Conservation (phyloP, 2,329 filamentous ascomycete species). For the Fusarium camptoceras region DNA sequence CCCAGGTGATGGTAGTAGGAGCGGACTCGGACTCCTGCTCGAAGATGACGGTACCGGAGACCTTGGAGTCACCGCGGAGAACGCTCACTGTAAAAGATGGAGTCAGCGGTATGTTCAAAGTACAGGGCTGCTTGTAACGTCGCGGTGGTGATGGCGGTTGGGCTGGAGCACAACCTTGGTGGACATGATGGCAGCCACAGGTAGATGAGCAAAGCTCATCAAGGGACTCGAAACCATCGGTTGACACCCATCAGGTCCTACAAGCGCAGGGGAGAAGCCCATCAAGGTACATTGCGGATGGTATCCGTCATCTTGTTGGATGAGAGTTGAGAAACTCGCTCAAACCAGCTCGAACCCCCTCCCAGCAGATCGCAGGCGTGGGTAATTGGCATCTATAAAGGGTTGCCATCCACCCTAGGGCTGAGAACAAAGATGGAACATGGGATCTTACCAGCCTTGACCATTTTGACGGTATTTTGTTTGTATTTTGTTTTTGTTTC, state of each 20-base stretch:
- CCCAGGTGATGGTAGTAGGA: slow-evolving; percentile 89
- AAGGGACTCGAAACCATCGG: slow-evolving; percentile 47
- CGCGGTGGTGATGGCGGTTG: neutral
- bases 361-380: slow-evolving; percentile 28
- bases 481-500: slow-evolving; percentile 37
- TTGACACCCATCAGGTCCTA: slow-evolving; percentile 7
- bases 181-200: slow-evolving; percentile 3
- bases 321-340: slow-evolving; percentile 68
- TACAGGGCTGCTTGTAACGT: neutral
- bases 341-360: slow-evolving; percentile 65
- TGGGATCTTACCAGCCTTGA: slow-evolving; percentile 86
- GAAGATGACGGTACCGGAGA: slow-evolving; percentile 93
- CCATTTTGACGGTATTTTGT: slow-evolving; percentile 78
- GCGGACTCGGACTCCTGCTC: slow-evolving; percentile 87
- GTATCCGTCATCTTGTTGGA: slow-evolving; percentile 44
- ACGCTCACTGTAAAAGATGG: slow-evolving; percentile 77
- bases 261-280: slow-evolving; percentile 45
- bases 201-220: slow-evolving; percentile 44
- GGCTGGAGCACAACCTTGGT: slow-evolving; percentile 3
- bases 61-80: slow-evolving; percentile 96
- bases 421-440: slow-evolving; percentile 9
- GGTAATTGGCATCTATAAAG: slow-evolving; percentile 40
- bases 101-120: slow-evolving; percentile 37
- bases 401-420: slow-evolving; percentile 38
- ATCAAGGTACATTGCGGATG: slow-evolving; percentile 57